Percentiles rank a stretch among this genome's conserved stretches.
phyloP scores from a whole-genome alignment of 257 asterid genomes.

The Nicotiana benthamiana region DNA sequence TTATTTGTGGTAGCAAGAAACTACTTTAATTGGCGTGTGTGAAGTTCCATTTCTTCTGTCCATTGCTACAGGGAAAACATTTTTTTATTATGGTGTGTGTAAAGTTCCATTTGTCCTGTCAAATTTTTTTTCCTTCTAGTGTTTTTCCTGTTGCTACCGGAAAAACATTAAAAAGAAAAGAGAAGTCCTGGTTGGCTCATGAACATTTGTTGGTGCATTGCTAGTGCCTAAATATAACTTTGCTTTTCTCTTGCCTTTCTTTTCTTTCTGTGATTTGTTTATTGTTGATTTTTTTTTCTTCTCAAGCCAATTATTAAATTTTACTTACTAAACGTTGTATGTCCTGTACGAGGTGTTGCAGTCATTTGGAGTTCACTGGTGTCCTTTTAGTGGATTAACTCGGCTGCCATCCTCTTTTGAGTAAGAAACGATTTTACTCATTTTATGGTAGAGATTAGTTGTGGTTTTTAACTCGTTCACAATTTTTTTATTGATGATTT shows the following conservation, averaged over 20 bases:
- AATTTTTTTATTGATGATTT: background rate
- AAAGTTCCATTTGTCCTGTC: background rate
- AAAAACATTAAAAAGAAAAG: background rate
- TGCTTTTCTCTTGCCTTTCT: background rate
- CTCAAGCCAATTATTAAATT: background rate
- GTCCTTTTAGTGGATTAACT: conserved; percentile 72
- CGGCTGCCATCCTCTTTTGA: conserved; percentile 69
- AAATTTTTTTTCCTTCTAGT: too few species aligned
- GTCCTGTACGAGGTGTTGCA: conserved; percentile 32
- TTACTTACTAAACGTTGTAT: background rate
- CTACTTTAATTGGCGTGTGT: background rate
- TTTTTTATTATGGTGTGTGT: background rate
- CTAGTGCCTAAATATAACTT: background rate
- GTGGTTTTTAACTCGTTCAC: background rate
- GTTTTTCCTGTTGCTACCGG: background rate
- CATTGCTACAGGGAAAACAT: too few species aligned
- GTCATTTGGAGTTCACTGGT: conserved; percentile 96
- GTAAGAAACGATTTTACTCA: conserved; percentile 38
- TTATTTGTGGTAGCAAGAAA: background rate
- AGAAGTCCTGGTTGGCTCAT: background rate
- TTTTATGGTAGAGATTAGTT: background rate
- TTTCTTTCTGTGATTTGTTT: background rate
- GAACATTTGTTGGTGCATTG: background rate
- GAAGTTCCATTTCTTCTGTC: background rate
- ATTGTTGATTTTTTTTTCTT: background rate